Evolutionary conservation across 495 filamentous ascomycete genomes (phyloP).

Genomic region (Neurospora sp.): DNA sequence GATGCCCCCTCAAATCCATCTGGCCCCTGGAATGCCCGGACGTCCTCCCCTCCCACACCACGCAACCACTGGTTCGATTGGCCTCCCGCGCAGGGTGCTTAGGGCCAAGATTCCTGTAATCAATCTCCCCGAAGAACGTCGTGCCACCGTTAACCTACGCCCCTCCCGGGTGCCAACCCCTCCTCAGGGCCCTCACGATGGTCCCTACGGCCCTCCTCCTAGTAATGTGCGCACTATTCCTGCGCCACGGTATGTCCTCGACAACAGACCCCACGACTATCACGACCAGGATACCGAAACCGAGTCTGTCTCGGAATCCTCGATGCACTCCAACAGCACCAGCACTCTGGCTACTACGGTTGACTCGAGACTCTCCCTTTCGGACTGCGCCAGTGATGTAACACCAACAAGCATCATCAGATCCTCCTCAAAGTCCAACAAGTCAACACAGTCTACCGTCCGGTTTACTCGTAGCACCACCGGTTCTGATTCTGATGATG

Average conservation of each 20-base stretch:
- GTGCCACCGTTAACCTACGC: constrained; percentile 17
- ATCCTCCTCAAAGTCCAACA: constrained; percentile 21
- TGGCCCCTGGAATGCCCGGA: background rate
- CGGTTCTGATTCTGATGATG: constrained; percentile 9
- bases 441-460: constrained; percentile 15
- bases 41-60: background rate
- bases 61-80: background rate
- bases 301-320: constrained; percentile 34
- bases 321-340: constrained; percentile 33
- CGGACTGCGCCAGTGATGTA: constrained; percentile 19
- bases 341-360: constrained; percentile 35
- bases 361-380: constrained; percentile 17
- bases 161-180: constrained; percentile 16
- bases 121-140: constrained; percentile 17
- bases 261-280: constrained; percentile 12
- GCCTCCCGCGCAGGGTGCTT: constrained; percentile 23
- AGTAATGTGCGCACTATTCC: constrained; percentile 9
- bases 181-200: background rate
- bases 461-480: constrained; percentile 26
- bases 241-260: constrained; percentile 10
- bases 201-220: background rate
- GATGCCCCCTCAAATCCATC: background rate
- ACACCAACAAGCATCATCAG: constrained; percentile 21
- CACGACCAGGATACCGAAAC: constrained; percentile 23
- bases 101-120: constrained; percentile 20